phyloP scores from a whole-genome alignment of 345 rosid species.

The Corchorus capsularis region DNA sequence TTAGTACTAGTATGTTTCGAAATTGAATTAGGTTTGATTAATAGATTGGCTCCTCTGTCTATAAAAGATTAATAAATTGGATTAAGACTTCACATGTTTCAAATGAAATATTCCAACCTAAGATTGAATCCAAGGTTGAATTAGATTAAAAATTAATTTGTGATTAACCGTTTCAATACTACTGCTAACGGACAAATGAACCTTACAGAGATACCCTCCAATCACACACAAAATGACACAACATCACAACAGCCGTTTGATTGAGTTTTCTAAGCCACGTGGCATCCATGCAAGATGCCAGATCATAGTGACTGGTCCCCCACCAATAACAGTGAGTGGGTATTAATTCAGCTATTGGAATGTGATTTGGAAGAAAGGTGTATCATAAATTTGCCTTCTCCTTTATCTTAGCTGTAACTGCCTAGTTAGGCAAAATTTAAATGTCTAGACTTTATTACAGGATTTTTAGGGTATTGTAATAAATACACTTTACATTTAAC shows the following conservation, averaged over 20 bases:
- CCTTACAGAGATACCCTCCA: not conserved
- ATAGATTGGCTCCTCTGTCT: too few species aligned
- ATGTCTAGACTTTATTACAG: constrained; percentile 1
- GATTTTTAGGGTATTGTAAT: not conserved
- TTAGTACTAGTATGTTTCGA: too few species aligned
- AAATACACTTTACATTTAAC: not conserved
- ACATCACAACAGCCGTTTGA: not conserved
- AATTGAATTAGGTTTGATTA: too few species aligned
- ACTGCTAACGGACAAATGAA: not conserved
- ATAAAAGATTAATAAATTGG: too few species aligned
- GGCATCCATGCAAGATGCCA: not conserved
- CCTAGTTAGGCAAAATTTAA: not conserved
- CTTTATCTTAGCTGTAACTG: not conserved
- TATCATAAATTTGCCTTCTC: not conserved
- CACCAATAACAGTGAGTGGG: not conserved
- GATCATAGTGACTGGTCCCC: not conserved
- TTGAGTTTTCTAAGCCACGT: not conserved
- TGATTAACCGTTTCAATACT: not conserved
- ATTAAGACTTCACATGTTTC: too few species aligned
- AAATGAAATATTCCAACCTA: too few species aligned
- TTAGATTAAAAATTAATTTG: too few species aligned
- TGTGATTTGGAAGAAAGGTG: not conserved
- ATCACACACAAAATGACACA: not conserved
- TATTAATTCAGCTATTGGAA: not conserved
- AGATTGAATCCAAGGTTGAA: too few species aligned